phyloP scores from a whole-genome alignment of 75 land plant species.

The Sequoiadendron giganteum region DNA sequence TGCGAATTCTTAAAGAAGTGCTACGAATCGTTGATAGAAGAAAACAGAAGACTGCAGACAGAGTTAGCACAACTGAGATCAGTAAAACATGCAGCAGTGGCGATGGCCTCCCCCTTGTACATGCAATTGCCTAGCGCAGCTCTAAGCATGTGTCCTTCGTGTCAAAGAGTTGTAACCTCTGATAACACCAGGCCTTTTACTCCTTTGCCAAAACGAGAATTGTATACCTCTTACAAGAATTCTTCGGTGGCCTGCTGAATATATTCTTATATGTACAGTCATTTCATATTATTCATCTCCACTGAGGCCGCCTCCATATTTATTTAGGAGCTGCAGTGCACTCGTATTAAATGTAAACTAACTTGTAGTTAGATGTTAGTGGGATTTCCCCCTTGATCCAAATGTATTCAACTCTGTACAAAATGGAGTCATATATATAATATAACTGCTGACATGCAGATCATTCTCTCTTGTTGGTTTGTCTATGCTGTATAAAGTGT shows the following conservation, averaged over 20 bases:
- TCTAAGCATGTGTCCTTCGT: slow-evolving; percentile 44
- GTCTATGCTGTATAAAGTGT: too few species aligned
- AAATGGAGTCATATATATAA: too few species aligned
- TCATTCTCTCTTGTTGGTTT: too few species aligned
- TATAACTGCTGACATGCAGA: too few species aligned
- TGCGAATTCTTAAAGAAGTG: slow-evolving; percentile 38
- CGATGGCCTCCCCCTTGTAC: slow-evolving; percentile 19
- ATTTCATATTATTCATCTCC: too few species aligned
- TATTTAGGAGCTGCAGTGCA: too few species aligned
- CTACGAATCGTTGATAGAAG: slow-evolving; percentile 38
- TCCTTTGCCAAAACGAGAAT: background rate
- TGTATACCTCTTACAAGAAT: background rate
- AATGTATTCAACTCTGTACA: too few species aligned
- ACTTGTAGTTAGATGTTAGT: too few species aligned
- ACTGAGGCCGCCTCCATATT: too few species aligned
- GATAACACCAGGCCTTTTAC: slow-evolving; percentile 8
- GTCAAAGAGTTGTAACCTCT: slow-evolving; percentile 17
- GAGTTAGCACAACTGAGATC: slow-evolving; percentile 39
- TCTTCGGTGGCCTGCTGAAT: background rate
- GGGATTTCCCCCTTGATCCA: too few species aligned
- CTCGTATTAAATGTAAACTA: background rate
- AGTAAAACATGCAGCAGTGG: slow-evolving; percentile 12
- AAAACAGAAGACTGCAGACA: slow-evolving; percentile 43
- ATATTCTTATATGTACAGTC: too few species aligned
- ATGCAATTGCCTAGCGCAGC: slow-evolving; percentile 34